Evolutionary conservation across 2,329 filamentous ascomycete genomes (phyloP).

Genomic region (Pestalotiopsis fici): DNA sequence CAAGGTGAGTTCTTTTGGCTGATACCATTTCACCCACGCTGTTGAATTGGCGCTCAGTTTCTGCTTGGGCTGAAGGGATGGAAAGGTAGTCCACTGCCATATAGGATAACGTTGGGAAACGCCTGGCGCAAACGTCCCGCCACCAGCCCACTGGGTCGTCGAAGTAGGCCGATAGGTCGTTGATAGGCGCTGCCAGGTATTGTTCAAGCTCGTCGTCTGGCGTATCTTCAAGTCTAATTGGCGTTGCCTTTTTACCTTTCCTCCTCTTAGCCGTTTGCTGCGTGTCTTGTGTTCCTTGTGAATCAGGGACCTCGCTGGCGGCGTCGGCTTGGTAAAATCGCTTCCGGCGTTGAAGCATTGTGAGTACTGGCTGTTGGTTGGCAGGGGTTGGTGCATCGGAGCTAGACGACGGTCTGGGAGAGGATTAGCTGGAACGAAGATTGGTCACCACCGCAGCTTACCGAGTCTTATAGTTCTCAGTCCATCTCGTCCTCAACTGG

Average conservation of each 20-base stretch:
- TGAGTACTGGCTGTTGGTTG: background rate
- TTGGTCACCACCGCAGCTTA: background rate
- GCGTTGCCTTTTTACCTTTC: background rate
- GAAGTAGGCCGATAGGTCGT: background rate
- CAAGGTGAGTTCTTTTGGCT: background rate
- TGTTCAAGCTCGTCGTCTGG: background rate
- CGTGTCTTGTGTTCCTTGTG: background rate
- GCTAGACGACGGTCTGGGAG: background rate
- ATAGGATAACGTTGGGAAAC: constrained; percentile 1
- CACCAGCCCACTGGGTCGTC: background rate
- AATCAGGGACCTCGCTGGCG: background rate
- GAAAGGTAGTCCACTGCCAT: constrained; percentile 6
- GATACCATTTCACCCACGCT: constrained; percentile 8
- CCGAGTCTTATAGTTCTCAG: background rate
- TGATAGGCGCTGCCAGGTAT: background rate
- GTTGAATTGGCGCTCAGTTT: constrained; percentile 10
- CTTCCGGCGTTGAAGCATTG: background rate
- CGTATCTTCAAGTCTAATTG: background rate
- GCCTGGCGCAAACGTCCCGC: background rate
- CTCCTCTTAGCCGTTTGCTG: background rate
- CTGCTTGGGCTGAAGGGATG: background rate
- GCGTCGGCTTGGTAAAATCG: background rate
- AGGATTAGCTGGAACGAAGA: constrained; percentile 3
- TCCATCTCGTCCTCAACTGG: constrained; percentile 1
- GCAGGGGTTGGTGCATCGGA: background rate